Evolutionary conservation across 345 rosid genomes (phyloP).

Genomic region (Boechera retrofracta): DNA sequence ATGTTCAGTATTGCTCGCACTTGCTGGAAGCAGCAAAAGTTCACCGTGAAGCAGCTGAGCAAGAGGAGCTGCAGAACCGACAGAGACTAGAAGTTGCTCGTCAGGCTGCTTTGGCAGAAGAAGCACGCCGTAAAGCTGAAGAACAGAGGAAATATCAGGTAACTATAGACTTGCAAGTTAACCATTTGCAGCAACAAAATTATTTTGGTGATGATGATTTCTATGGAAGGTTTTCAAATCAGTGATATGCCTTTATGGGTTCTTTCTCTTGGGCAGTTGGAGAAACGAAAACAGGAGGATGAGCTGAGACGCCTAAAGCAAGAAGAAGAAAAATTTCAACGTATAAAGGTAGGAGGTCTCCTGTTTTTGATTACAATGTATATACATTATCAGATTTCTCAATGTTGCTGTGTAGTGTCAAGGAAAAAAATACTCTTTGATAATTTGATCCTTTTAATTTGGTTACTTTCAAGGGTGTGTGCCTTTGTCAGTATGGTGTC

Average conservation of each 20-base stretch:
- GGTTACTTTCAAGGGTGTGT: neutral
- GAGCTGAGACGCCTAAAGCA: slow-evolving; percentile 82
- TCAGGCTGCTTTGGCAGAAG: slow-evolving; percentile 95
- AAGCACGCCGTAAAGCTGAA: slow-evolving; percentile 98
- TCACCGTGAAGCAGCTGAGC: slow-evolving; percentile 95
- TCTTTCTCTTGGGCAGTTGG: slow-evolving; percentile 63
- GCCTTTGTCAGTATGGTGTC: slow-evolving; percentile 1
- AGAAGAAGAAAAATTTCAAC: slow-evolving; percentile 89
- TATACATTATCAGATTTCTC: slow-evolving; percentile 12
- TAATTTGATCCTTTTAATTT: neutral
- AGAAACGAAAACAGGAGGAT: slow-evolving; percentile 92
- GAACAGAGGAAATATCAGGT: slow-evolving; percentile 96
- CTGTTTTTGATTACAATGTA: neutral
- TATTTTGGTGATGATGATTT: neutral
- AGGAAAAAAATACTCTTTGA: neutral
- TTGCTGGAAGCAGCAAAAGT: slow-evolving; percentile 89
- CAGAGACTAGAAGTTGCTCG: slow-evolving; percentile 96
- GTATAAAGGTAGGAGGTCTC: slow-evolving; percentile 68
- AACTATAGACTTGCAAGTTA: slow-evolving; percentile 20
- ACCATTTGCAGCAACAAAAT: slow-evolving; percentile 8
- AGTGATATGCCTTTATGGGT: slow-evolving; percentile 27
- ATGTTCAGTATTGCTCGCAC: slow-evolving; percentile 96
- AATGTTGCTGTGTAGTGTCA: slow-evolving; percentile 3
- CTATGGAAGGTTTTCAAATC: neutral
- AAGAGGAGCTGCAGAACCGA: slow-evolving; percentile 84